Percentiles rank a stretch among this genome's conserved stretches.
Evolutionary conservation across 2,329 filamentous ascomycete species (phyloP).

Genomic region (Arthrocladium fulminans): DNA sequence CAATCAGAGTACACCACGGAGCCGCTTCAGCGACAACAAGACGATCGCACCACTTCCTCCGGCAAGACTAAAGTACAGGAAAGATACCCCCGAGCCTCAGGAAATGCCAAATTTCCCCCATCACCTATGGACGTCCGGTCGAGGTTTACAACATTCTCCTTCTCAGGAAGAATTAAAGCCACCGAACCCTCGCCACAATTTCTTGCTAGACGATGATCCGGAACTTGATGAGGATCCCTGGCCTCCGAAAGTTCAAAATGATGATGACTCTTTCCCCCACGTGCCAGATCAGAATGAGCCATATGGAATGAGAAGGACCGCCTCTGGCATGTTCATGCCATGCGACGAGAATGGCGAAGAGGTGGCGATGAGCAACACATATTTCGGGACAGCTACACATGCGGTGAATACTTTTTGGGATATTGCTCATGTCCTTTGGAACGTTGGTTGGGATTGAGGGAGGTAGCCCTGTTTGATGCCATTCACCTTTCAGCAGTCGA

Average conservation of each 20-base stretch:
- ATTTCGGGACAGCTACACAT: conserved; percentile 72
- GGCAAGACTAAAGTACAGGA: conserved; percentile 76
- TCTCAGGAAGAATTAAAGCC: conserved; percentile 77
- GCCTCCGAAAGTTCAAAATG: conserved; percentile 28
- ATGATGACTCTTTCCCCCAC: conserved; percentile 15
- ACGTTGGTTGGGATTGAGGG: conserved; percentile 49
- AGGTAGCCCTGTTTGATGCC: too few relatives aligned
- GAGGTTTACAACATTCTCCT: conserved; percentile 57
- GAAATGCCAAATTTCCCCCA: conserved; percentile 25
- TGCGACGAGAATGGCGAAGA: conserved; percentile 64
- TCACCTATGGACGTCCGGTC: conserved; percentile 35
- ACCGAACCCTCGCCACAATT: conserved; percentile 55
- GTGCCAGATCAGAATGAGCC: conserved; percentile 46
- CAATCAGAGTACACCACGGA: conserved; percentile 46
- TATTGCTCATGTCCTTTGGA: conserved; percentile 59
- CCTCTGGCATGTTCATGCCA: conserved; percentile 87
- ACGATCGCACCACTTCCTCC: conserved; percentile 82
- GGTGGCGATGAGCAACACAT: conserved; percentile 47
- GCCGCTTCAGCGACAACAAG: conserved; percentile 54
- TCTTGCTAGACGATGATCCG: conserved; percentile 55
- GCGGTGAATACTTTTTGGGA: conserved; percentile 59
- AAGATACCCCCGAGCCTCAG: conserved; percentile 60
- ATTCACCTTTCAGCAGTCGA: too few relatives aligned
- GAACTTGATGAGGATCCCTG: conserved; percentile 41
- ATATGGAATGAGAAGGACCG: conserved; percentile 62